Evolutionary conservation across 2,329 filamentous ascomycete species (phyloP).

Genomic region (Pyrenochaeta sp.): DNA sequence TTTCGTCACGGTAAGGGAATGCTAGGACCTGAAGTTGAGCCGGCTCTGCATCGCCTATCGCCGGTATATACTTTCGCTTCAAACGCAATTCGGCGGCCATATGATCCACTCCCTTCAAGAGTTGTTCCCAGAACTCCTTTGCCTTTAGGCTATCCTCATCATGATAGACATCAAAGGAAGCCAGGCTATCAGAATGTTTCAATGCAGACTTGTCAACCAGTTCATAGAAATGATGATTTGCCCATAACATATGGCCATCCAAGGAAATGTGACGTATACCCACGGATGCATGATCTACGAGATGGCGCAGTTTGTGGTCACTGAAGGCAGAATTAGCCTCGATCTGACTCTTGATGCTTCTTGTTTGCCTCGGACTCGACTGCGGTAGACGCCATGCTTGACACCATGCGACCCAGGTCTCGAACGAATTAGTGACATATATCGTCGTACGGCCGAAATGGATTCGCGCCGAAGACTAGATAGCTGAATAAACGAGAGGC

Average conservation of each 20-base stretch:
- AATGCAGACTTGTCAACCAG: constrained; percentile 31
- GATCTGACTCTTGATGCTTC: constrained; percentile 39
- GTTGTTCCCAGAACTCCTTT: constrained; percentile 33
- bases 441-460: constrained; percentile 43
- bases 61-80: constrained; percentile 42
- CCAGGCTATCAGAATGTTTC: constrained; percentile 21
- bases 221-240: constrained; percentile 46
- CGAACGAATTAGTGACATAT: constrained; percentile 43
- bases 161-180: constrained; percentile 38
- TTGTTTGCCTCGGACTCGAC: constrained; percentile 29
- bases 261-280: constrained; percentile 45
- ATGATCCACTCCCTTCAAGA: constrained; percentile 36
- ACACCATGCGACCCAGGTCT: constrained; percentile 43
- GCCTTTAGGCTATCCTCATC: constrained; percentile 39
- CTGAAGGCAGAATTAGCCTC: constrained; percentile 46
- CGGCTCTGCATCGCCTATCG: constrained; percentile 40
- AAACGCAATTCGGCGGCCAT: constrained; percentile 38
- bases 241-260: constrained; percentile 44
- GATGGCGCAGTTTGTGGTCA: constrained; percentile 45
- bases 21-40: constrained; percentile 44
- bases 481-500: constrained; percentile 36
- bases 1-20: constrained; percentile 45
- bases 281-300: constrained; percentile 47
- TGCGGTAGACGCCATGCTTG: constrained; percentile 38
- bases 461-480: constrained; percentile 48